Evolutionary conservation across 2,329 filamentous ascomycete genomes (phyloP).

Genomic region (Bretziella fagacearum): DNA sequence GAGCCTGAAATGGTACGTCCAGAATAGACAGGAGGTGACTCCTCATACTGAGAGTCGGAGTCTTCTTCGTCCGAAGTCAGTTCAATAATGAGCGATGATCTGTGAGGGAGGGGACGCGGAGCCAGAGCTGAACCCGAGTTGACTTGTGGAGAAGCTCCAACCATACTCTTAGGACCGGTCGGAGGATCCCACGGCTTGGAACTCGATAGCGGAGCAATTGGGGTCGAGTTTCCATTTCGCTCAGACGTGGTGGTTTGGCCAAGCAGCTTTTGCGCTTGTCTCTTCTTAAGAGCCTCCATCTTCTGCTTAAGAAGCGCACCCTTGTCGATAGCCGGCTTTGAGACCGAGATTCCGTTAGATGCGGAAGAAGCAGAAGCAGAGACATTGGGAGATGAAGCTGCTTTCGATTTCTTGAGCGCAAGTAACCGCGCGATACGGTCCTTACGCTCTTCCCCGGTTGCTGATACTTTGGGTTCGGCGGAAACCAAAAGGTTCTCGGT

Average conservation of each 20-base stretch:
- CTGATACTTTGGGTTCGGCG: background rate
- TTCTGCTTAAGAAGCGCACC: slow-evolving; percentile 58
- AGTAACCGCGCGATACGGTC: slow-evolving; percentile 61
- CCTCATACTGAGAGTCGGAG: slow-evolving; percentile 9
- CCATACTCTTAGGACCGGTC: slow-evolving; percentile 3
- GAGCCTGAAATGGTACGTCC: background rate
- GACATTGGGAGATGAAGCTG: background rate
- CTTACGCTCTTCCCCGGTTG: slow-evolving; percentile 43
- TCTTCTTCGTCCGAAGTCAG: slow-evolving; percentile 12
- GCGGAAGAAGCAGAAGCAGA: background rate
- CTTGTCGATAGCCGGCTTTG: slow-evolving; percentile 29
- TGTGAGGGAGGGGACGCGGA: slow-evolving; percentile 2
- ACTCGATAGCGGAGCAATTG: background rate
- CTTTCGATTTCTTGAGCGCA: slow-evolving; percentile 40
- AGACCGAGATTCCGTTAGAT: too few species aligned
- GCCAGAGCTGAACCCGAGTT: background rate
- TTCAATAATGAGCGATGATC: slow-evolving; percentile 9
- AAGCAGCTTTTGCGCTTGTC: slow-evolving; percentile 28
- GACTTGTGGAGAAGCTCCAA: background rate
- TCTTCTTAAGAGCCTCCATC: slow-evolving; percentile 57
- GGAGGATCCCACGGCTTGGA: background rate
- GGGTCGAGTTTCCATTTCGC: background rate
- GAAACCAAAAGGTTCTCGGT: too few species aligned
- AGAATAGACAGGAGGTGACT: slow-evolving; percentile 2
- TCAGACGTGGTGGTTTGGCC: background rate